Percentiles rank a stretch among this genome's conserved stretches.
Conservation (phyloP, 805 yeast genomes). For the Grigorovia transvaalensis region DNA sequence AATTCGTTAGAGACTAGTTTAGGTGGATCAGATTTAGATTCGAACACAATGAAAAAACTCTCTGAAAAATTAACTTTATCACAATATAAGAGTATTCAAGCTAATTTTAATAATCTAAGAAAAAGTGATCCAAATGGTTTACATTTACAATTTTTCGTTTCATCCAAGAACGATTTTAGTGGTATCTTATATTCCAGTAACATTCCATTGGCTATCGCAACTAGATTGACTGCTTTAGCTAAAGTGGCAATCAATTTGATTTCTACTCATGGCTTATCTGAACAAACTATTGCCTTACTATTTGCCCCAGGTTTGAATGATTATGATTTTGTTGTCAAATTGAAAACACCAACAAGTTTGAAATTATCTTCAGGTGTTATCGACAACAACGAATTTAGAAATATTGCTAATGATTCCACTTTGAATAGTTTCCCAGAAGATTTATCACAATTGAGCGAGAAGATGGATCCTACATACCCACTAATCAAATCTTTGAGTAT, state of each 20-base stretch:
- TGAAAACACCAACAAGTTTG: constrained; percentile 38
- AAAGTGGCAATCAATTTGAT: constrained; percentile 57
- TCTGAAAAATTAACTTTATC: constrained; percentile 54
- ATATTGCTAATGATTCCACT: constrained; percentile 32
- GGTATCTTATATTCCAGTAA: constrained; percentile 75
- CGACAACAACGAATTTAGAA: constrained; percentile 48
- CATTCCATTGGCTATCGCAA: constrained; percentile 62
- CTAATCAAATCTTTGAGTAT: constrained; percentile 50
- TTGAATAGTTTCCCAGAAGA: constrained; percentile 28
- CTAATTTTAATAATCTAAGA: constrained; percentile 58
- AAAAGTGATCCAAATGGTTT: constrained; percentile 73
- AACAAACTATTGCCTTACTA: constrained; percentile 39
- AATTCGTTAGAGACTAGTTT: constrained; percentile 18
- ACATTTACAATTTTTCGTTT: constrained; percentile 72
- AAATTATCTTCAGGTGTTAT: constrained; percentile 46
- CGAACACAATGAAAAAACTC: constrained; percentile 34
- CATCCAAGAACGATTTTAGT: constrained; percentile 72
- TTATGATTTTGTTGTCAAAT: constrained; percentile 66
- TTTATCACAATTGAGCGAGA: constrained; percentile 32
- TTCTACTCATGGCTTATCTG: constrained; percentile 34
- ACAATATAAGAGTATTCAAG: constrained; percentile 50
- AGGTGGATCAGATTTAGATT: constrained; percentile 25
- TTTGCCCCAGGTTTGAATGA: constrained; percentile 79
- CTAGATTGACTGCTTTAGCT: constrained; percentile 80
- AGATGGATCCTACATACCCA: constrained; percentile 52